Base-by-base conservation (phyloP, 2,329 filamentous ascomycete genomes). In the Aspergillus japonicus region DNA sequence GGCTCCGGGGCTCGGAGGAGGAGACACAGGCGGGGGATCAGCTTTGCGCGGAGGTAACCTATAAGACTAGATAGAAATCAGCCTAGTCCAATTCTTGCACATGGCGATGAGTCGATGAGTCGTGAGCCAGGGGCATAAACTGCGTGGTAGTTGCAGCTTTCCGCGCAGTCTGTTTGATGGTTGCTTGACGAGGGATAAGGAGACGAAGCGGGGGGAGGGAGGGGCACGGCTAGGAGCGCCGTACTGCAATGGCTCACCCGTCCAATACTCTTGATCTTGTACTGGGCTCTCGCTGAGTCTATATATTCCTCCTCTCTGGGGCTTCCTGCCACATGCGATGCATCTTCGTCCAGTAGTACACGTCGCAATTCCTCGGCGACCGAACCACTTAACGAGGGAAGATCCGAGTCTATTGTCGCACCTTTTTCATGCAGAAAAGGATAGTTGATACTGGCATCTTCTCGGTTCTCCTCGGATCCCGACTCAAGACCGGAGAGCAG, bases 401-500 rank as follows among this genome's bases (percentile, higher is more conserved):
- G 79, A 63, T 92, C 88, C 23, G 91, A 94, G 64, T 83, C 83
- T 67, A 96, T 83, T 59, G 85, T 80, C 47, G 85, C 81, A 21
- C 83, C 85, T 60, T 85, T 84, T 68, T 84, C 82, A 16, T 66
- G 69, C 47, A 89, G 80, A 55, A 81, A 81, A 50, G 78, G 78
- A 65, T 83, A 81, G 50, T 80, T 74, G 65, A 80, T 71, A 65
- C 81, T 51, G 14, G 56, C 56, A 35, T 50, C 66, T 26, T 69
- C 65, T n/a, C 62, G 39, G 5, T 71, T 69, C 54, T 69, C 72
- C 68, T 75, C 78, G 49, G 60, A 68, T 8, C 63, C 68, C 66
- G 72, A 72, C 71, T 77, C 82, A 35, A 97, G 83, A 12, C 94
- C 95, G 42, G 92, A 92, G 35, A 96, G 84, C 50, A 96, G 81